Evolutionary conservation across 208 protist genomes (phyloP).

Genomic region (Leishmania lainsoni): DNA sequence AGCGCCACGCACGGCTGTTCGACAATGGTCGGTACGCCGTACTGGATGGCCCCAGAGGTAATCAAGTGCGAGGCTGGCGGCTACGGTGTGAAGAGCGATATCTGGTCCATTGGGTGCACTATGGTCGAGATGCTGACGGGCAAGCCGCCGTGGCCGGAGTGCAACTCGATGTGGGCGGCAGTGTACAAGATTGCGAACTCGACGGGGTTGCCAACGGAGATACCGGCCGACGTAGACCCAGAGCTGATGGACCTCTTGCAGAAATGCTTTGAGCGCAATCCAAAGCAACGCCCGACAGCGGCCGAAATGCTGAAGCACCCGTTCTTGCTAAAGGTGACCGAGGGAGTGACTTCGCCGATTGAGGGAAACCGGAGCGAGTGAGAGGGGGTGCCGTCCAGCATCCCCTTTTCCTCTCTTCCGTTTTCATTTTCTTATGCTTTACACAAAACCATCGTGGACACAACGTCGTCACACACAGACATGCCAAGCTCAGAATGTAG

Average conservation of each 20-base stretch:
- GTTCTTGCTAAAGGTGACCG: conserved; percentile 51
- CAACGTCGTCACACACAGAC: too few relatives aligned
- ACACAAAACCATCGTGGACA: too few relatives aligned
- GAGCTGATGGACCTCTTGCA: conserved; percentile 78
- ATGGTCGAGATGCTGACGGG: conserved; percentile 94
- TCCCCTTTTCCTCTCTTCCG: too few relatives aligned
- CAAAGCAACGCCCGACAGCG: conserved; percentile 64
- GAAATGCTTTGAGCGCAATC: conserved; percentile 84
- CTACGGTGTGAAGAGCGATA: conserved; percentile 94
- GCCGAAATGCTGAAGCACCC: conserved; percentile 70
- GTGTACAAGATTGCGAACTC: conserved; percentile 91
- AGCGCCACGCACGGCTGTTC: conserved; percentile 76
- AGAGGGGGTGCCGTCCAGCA: neutral
- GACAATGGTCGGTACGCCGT: conserved; percentile 90
- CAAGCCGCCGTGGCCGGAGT: conserved; percentile 90
- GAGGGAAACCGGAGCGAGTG: neutral
- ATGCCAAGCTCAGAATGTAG: too few relatives aligned
- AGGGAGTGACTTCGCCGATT: neutral
- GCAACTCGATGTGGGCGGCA: conserved; percentile 86
- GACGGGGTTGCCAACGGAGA: conserved; percentile 83
- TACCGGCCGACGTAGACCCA: conserved; percentile 73
- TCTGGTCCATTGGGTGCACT: conserved; percentile 95
- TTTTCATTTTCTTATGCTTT: too few relatives aligned
- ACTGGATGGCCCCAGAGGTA: conserved; percentile 94
- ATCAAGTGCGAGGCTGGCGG: conserved; percentile 86